phyloP scores from a whole-genome alignment of 768 basidiomycete species.

The Podaxis carcinomalis region DNA sequence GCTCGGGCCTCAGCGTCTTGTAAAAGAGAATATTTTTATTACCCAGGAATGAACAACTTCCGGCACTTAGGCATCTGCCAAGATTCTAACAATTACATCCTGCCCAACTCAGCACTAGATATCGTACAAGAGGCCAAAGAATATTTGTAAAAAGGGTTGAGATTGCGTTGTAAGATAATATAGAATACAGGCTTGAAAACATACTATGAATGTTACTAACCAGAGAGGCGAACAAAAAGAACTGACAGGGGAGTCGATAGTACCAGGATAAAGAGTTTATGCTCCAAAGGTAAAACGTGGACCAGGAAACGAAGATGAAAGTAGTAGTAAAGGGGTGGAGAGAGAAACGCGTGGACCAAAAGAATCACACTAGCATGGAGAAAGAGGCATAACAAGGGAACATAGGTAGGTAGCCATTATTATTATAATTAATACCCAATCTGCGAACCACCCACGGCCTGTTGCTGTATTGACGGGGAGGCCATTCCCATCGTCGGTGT shows the following conservation, averaged over 20 bases:
- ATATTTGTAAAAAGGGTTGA: slow-evolving; percentile 11
- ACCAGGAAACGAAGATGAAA: neutral
- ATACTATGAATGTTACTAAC: slow-evolving; percentile 5
- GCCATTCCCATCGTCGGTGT: slow-evolving; percentile 50
- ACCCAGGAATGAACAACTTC: neutral
- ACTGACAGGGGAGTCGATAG: slow-evolving; percentile 6
- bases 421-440: slow-evolving; percentile 39
- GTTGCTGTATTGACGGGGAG: slow-evolving; percentile 54
- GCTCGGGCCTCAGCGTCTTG: neutral
- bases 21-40: neutral
- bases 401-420: neutral
- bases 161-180: slow-evolving; percentile 12
- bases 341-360: neutral
- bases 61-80: neutral
- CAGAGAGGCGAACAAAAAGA: neutral
- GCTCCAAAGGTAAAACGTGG: neutral
- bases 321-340: slow-evolving; percentile 2
- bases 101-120: slow-evolving; percentile 17
- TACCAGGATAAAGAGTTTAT: neutral
- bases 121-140: slow-evolving; percentile 6
- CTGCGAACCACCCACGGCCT: slow-evolving; percentile 46
- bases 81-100: slow-evolving; percentile 11
- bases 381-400: neutral
- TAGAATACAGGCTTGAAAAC: slow-evolving; percentile 11
- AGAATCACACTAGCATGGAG: neutral